Evolutionary conservation across 2,329 filamentous ascomycete species (phyloP), one percentile per base, ranked within the genome.

Genomic region (Chaetomium olivaceum): DNA sequence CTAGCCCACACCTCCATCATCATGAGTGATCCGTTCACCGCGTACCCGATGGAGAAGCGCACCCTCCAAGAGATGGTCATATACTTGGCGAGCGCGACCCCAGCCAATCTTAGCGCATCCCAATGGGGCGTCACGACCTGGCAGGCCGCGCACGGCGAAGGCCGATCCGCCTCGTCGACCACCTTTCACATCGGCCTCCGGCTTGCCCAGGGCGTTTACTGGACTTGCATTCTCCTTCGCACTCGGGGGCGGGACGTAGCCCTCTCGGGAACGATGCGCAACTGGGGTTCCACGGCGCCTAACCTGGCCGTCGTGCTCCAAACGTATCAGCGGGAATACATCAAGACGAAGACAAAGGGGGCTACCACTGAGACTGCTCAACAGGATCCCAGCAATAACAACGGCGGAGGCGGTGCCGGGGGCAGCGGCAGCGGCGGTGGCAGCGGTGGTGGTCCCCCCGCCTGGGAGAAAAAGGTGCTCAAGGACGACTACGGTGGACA

Each of bases 161-260:
- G 54, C 29, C 54, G 54, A 21, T 36, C 54, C 2, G n/a, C 29
- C n/a, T 36, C 54, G 31, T n/a, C 12, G 54, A n/a, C 7, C 19
- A 57, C 54, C n/a, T 57, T 57, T 57, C 54, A 57, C 9, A 39
- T 57, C 36, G 31, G 54, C 21, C 23, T 57, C n/a, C 25, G 31
- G 8, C 23, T 14, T 8, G 19, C 29, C 14, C 9, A 7, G 19
- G 54, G 54, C 2, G 12, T 3, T 31, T 57, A 21, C 29, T 57
- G 29, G 29, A 56, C 54, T 33, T 57, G 54, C 19, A 36, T 57
- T 11, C 29, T 57, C n/a, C 2, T 39, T 21, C 21, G 16, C n/a
- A 2, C 2, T 7, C 6, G 27, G 36, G 12, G 9, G 31, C 5
- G 31, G 29, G 14, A 56, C 29, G 2, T 16, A 23, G 27, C 52